Evolutionary conservation across 129 eudicot genomes (phyloP), one percentile per base, ranked within the genome.

Genomic region (Erigeron canadensis): DNA sequence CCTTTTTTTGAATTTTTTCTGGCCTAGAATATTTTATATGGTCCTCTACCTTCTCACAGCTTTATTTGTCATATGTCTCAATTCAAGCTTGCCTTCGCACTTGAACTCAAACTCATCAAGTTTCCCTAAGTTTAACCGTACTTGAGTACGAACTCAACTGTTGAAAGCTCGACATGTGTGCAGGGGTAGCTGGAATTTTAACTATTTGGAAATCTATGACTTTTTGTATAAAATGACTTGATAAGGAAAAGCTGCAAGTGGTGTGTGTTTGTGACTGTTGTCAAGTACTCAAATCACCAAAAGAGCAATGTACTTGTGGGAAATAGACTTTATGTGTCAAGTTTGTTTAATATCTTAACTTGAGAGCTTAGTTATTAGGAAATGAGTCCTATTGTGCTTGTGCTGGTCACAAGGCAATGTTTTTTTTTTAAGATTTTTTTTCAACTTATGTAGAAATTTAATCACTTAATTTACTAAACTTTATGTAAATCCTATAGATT

Each of bases 251-350:
- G 10, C 21, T 39, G 68, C 23, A 6, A 13, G 63, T 21, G 63
- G 2, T 63, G 68, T 16, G 67, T 17, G 15, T 34, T 21, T 28
- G 2, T 63, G 68, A 7, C 46, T 17, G 15, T 34, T 60, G 65
- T 60, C 18, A n/a, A n/a, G n/a, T n/a, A n/a, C n/a, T n/a, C n/a
- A 60, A 60, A 60, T 15, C 23, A 60, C 65, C 57, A 51, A 51
- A n/a, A 53, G 22, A 6, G 22, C 58, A 53, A 53, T 53, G 22
- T 53, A 53, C 7, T 0, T 51, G 57, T 51, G 57, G 57, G 2
- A 9, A 21, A 51, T n/a, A 12, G 23, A 28, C 58, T 6, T 53
- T 53, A 2, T 5, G 23, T 53, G 18, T 15, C 58, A 15, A 9
- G n/a, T 15, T 53, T 18, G n/a, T 34, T 60, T 13, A 60, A 13